Percentiles rank a stretch among this genome's conserved stretches.
These are phyloP conservation scores for Acanthochlamys bracteata DNA, from an alignment of 106 monocot species.

Conservation along the genomic window DNA sequence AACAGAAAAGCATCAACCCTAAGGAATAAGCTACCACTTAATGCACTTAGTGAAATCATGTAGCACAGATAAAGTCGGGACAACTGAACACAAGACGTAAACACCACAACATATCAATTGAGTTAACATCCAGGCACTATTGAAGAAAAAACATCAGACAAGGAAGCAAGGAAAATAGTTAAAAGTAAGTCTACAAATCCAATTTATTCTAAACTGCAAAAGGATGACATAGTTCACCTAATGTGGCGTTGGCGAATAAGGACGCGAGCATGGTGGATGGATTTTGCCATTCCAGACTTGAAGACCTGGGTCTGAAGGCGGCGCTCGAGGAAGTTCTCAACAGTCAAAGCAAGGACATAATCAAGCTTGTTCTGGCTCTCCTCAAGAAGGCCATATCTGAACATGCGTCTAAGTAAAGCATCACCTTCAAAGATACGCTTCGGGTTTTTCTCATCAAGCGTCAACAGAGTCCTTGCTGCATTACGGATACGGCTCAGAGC, in stretches of 20 bases:
- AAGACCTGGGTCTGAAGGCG: constrained; percentile 86
- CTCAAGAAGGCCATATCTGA: constrained; percentile 76
- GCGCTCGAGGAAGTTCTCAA: constrained; percentile 86
- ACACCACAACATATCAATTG: no score
- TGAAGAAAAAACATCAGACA: no score
- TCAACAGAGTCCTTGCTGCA: constrained; percentile 79
- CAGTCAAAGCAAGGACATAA: constrained; percentile 79
- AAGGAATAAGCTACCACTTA: no score
- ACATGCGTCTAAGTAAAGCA: constrained; percentile 74
- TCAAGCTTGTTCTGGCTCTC: constrained; percentile 86
- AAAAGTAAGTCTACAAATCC: no score
- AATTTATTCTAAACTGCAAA: no score
- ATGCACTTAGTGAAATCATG: no score
- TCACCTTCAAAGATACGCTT: constrained; percentile 83
- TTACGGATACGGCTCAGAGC: constrained; percentile 85
- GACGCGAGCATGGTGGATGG: constrained; percentile 60
- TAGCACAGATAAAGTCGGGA: no score
- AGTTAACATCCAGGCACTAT: no score
- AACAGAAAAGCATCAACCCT: no score
- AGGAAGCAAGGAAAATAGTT: no score
- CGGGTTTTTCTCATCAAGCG: constrained; percentile 81
- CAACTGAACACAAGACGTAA: no score
- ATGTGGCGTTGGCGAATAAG: constrained; percentile 73
- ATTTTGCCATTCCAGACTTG: constrained; percentile 72
- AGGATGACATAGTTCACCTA: constrained; percentile 20